A percentile compares a stretch with the other conserved stretches of the same genome.
phyloP scores from a whole-genome alignment of 257 asterid species.

The Solanum etuberosum region DNA sequence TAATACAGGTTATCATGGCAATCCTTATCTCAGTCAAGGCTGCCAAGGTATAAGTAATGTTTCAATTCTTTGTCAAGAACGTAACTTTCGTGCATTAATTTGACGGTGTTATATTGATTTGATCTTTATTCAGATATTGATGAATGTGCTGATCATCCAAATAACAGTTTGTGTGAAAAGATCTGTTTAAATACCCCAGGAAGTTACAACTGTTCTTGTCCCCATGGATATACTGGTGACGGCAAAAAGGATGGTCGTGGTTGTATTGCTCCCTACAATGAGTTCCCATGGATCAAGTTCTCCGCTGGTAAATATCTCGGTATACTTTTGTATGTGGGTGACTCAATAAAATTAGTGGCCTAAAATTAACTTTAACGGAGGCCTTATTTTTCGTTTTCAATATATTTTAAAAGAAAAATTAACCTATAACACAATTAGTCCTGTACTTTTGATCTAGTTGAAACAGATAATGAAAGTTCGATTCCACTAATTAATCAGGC shows the following conservation, averaged over 20 bases:
- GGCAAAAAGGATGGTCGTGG: constrained; percentile 31
- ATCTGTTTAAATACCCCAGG: constrained; percentile 32
- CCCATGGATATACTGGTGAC: constrained; percentile 35
- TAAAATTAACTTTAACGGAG: too few relatives aligned
- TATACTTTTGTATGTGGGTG: too few relatives aligned
- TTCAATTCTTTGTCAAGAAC: too few relatives aligned
- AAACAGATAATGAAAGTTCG: neutral
- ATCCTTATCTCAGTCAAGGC: constrained; percentile 7
- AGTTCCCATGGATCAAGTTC: too few relatives aligned
- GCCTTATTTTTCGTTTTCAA: too few relatives aligned
- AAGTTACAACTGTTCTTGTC: constrained; percentile 29
- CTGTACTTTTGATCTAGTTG: neutral
- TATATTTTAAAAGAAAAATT: too few relatives aligned
- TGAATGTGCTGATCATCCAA: constrained; percentile 24
- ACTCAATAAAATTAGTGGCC: too few relatives aligned
- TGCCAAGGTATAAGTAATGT: constrained; percentile 1
- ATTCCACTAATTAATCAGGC: neutral
- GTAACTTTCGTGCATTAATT: neutral
- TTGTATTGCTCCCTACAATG: constrained; percentile 8
- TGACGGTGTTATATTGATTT: neutral
- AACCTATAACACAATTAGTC: neutral
- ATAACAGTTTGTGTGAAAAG: constrained; percentile 20
- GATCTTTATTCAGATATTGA: constrained; percentile 27
- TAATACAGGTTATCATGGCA: neutral
- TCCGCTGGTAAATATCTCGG: too few relatives aligned